Conservation (phyloP, 192 early-diverging fungal genomes). For the Phlyctochytrium arcticum region DNA sequence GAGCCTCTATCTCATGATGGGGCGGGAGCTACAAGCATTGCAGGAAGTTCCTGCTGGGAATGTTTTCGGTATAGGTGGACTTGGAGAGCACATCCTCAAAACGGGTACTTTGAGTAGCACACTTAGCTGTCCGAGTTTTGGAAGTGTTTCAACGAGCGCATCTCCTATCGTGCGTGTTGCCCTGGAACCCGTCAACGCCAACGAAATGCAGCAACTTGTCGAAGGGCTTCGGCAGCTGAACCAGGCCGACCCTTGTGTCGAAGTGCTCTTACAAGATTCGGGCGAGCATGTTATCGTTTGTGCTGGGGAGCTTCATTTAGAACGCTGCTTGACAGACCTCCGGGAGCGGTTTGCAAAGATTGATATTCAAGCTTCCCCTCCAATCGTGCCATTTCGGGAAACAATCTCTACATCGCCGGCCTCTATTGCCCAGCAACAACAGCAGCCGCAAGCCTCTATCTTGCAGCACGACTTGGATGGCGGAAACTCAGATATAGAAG, state of each 20-base stretch:
- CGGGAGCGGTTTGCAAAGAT: constrained; percentile 91
- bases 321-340: constrained; percentile 92
- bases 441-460: no score
- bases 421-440: no score
- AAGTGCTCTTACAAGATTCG: constrained; percentile 86
- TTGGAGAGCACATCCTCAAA: constrained; percentile 90
- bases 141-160: constrained; percentile 54
- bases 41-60: constrained; percentile 89
- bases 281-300: constrained; percentile 97
- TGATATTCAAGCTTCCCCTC: constrained; percentile 88
- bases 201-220: constrained; percentile 80
- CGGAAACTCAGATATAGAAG: no score
- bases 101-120: constrained; percentile 85
- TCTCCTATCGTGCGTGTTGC: constrained; percentile 97
- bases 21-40: constrained; percentile 81
- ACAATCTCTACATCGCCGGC: constrained; percentile 62
- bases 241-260: constrained; percentile 91
- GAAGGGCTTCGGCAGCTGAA: constrained; percentile 87
- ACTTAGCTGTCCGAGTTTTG: constrained; percentile 72
- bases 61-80: constrained; percentile 86
- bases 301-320: constrained; percentile 95
- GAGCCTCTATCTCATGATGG: constrained; percentile 94
- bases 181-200: constrained; percentile 85
- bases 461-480: no score
- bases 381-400: constrained; percentile 97